Base-by-base conservation (phyloP, 352 stramenopile species). In the Pythium utonaiense region DNA sequence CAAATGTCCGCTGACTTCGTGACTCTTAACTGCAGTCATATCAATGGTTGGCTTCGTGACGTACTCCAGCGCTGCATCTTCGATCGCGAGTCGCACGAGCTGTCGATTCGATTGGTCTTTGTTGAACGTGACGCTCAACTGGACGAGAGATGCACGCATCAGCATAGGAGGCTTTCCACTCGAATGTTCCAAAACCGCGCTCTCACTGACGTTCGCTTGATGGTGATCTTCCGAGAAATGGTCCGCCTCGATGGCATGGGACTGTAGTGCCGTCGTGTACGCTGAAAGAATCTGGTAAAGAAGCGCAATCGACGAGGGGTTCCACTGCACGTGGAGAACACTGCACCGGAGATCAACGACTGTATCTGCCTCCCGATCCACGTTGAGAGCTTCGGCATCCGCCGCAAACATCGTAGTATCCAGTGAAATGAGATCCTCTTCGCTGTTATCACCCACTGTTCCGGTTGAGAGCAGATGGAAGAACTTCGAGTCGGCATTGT, bases 111-210 rank as follows among this genome's bases (percentile, higher is more conserved):
- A 42, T 45, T 89, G 67, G 27, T 94, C 83, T 62, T 94, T 94
- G 61, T 94, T 94, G 53, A 94, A 88, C 14, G 85, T 88, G 34
- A 94, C 66, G 50, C 76, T 86, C 42, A 94, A 77, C 42, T 91
- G 71, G 6, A 91, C 80, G 5, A 94, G 55, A 14, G 85, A 91
- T 9, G 80, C 78, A 22, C 77, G 70, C 38, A 89, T 47, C 17
- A 86, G 30, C 5, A 83, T 51, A 17, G 64, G 57, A 17, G 64
- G 59, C 19, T 60, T 60, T 3, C 22, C 53, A 25, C 28, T 60
- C 6, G 53, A 33, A 7, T 57, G 31, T 4, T 3, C 27, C 31
- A 14, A 10, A 21, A 21, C 7, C 6, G 24, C 22, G 14, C 12
- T 25, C 4, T n/a, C 21, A 19, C n/a, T 33, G 21, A 9, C 40